phyloP scores from a whole-genome alignment of 2,329 filamentous ascomycete genomes.

The Cladosporium phlei region DNA sequence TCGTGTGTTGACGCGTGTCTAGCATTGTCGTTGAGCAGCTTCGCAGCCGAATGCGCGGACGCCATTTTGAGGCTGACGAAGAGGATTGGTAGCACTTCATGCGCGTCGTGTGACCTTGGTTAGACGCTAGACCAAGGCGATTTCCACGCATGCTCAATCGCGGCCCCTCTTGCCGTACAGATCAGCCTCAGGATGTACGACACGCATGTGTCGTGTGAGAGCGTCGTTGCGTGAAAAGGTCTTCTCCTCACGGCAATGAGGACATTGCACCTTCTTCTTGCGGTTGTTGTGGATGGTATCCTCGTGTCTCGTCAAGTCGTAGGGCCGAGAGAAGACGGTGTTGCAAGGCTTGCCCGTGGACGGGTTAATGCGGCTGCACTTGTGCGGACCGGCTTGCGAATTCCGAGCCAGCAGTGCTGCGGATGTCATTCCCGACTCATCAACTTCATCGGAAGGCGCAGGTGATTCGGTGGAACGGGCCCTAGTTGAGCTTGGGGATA shows the following conservation, averaged over 20 bases:
- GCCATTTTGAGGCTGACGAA: too few species aligned
- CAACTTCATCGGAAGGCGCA: slow-evolving; percentile 19
- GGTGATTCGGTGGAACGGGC: slow-evolving; percentile 27
- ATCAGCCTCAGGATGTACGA: slow-evolving; percentile 80
- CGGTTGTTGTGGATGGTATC: slow-evolving; percentile 94
- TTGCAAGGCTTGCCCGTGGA: slow-evolving; percentile 93
- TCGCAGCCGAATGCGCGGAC: too few species aligned
- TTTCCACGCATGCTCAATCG: slow-evolving; percentile 9
- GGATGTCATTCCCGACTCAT: slow-evolving; percentile 45
- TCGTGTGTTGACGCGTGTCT: too few species aligned
- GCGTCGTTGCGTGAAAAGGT: slow-evolving; percentile 95
- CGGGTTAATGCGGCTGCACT: slow-evolving; percentile 88
- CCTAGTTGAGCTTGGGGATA: slow-evolving; percentile 20
- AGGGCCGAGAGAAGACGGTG: slow-evolving; percentile 88
- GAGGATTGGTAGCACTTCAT: too few species aligned
- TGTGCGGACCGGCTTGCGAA: slow-evolving; percentile 87
- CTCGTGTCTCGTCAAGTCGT: slow-evolving; percentile 93
- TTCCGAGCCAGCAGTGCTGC: slow-evolving; percentile 60
- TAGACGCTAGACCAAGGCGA: too few species aligned
- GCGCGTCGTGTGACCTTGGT: too few species aligned
- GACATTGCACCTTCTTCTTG: slow-evolving; percentile 91
- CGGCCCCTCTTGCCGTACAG: slow-evolving; percentile 62
- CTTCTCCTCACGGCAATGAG: slow-evolving; percentile 92
- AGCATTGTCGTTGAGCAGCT: too few species aligned
- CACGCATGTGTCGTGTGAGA: slow-evolving; percentile 86